Evolutionary conservation across 768 basidiomycete genomes (phyloP), one percentile per base, ranked within the genome.

Genomic region (Suillus paluster): DNA sequence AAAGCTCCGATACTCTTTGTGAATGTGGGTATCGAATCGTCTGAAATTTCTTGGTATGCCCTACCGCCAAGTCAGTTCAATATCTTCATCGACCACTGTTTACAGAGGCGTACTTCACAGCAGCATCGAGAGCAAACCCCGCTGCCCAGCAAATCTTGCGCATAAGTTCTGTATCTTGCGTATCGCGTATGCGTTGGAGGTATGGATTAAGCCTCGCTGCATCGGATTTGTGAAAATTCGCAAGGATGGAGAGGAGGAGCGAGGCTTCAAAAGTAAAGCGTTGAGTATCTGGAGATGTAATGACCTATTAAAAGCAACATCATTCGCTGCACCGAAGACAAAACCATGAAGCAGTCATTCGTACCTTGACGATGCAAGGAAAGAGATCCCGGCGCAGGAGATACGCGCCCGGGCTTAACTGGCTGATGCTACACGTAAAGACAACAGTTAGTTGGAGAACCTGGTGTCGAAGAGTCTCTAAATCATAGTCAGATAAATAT

Each of bases 181-280:
- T 80, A 34, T 80, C 79, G 39, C 75, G 75, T 33, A 90, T 83
- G 27, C 78, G 76, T 27, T 81, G 81, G 10, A 90, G 77, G 68
- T 88, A 90, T 1, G 84, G 84, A 70, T 91, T 91, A 42, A 89
- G 79, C 64, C 83, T 87, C 11, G 86, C 84, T 11, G 87, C 87
- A 67, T 89, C 88, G 0, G 87, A 88, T 67, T 86, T 88, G 70
- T 90, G 90, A 69, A 86, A 91, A 67, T 89, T 89, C 58, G 85
- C 85, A 2, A 91, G 80, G 38, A 89, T 73, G 12, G 84, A 79
- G n/a, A 90, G 79, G 7, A 91, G 74, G 7, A 90, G 75, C 0
- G 80, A 74, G 1, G 86, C 84, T 67, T 89, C 87, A 58, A 88
- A 86, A 1, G 86, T 80, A 68, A 75, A 88, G 54, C 79, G 77